phyloP scores from a whole-genome alignment of 352 stramenopile genomes.

The Globisporangium heterothallicum region DNA sequence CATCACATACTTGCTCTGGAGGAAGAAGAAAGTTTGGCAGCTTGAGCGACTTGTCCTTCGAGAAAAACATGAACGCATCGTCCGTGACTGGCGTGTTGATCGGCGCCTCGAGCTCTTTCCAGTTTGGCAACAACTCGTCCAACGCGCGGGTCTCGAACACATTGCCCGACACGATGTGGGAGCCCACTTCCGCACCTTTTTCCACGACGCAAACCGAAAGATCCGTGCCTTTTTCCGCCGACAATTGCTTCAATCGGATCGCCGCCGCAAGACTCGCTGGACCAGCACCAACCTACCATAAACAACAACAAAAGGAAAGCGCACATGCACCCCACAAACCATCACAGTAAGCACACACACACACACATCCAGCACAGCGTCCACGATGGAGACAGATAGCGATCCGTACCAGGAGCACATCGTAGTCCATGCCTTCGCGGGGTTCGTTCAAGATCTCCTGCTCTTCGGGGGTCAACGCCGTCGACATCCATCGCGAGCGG shows the following conservation, averaged over 20 bases:
- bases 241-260: slow-evolving; percentile 98
- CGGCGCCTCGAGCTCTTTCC: slow-evolving; percentile 86
- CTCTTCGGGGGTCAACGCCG: slow-evolving; percentile 48
- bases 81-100: slow-evolving; percentile 92
- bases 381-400: slow-evolving; percentile 13
- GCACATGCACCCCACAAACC: neutral
- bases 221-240: slow-evolving; percentile 89
- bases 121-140: slow-evolving; percentile 96
- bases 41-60: slow-evolving; percentile 77
- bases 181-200: slow-evolving; percentile 95
- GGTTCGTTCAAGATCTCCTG: slow-evolving; percentile 61
- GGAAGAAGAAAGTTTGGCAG: slow-evolving; percentile 93
- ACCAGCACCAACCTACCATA: slow-evolving; percentile 59
- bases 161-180: slow-evolving; percentile 98
- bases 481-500: slow-evolving; percentile 33
- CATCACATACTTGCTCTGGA: slow-evolving; percentile 69
- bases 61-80: slow-evolving; percentile 93
- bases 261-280: slow-evolving; percentile 92
- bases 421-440: slow-evolving; percentile 96
- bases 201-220: slow-evolving; percentile 94
- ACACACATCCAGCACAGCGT: neutral
- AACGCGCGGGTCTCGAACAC: slow-evolving; percentile 98
- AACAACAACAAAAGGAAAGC: no score
- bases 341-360: neutral
- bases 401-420: slow-evolving; percentile 94